Conservation (phyloP, 257 asterid species). For the Handroanthus guayacan region DNA sequence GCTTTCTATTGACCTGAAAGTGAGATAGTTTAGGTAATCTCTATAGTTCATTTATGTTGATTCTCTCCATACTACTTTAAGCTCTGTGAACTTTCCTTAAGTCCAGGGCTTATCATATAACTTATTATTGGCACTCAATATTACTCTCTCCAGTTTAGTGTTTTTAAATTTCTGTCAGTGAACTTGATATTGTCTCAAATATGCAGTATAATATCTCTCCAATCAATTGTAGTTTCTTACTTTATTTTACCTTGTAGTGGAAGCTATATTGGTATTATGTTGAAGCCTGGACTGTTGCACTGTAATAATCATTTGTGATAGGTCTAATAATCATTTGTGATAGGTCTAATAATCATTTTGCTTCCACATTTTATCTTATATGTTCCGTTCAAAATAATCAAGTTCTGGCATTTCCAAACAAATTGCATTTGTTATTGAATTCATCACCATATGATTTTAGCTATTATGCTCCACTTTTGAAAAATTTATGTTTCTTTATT, state of each 20-base stretch:
- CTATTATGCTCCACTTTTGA: conserved; percentile 7
- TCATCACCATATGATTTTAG: background rate
- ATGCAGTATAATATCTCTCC: background rate
- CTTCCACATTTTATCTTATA: background rate
- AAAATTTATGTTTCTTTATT: conserved; percentile 4
- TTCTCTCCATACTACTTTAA: conserved; percentile 13
- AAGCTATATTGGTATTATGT: background rate
- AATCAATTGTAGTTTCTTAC: background rate
- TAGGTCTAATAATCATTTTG: background rate
- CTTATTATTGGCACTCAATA: background rate
- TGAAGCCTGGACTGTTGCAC: background rate
- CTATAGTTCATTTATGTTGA: background rate
- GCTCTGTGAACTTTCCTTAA: conserved; percentile 13
- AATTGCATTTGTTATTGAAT: conserved; percentile 16
- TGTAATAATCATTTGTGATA: background rate
- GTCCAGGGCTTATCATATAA: background rate
- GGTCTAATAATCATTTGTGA: background rate
- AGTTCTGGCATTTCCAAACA: conserved; percentile 9
- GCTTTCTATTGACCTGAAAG: conserved; percentile 25
- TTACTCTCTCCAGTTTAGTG: background rate
- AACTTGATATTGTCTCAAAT: background rate
- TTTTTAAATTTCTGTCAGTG: background rate
- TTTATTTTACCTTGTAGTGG: background rate
- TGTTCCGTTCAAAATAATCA: background rate
- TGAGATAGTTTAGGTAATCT: conserved; percentile 25